Percentiles rank a stretch among this genome's conserved stretches.
Evolutionary conservation across 2,329 filamentous ascomycete species (phyloP).

Genomic region (Stromatinia cepivora): DNA sequence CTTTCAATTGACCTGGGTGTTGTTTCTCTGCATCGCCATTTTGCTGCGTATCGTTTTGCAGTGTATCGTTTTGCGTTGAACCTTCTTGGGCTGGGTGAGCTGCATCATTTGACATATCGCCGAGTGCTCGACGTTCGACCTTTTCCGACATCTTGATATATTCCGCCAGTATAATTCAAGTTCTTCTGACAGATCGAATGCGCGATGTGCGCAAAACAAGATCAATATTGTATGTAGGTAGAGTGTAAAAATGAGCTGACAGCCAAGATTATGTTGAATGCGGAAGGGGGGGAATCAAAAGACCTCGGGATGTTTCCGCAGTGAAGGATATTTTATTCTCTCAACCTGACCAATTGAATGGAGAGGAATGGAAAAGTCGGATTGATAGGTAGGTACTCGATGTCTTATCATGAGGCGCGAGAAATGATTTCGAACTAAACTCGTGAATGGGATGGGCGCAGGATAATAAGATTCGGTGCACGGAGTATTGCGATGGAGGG

Average conservation of each 20-base stretch:
- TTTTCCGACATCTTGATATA: constrained; percentile 15
- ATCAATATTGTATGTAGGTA: neutral
- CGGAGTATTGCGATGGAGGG: neutral
- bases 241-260: neutral
- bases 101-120: constrained; percentile 7
- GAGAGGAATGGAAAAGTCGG: neutral
- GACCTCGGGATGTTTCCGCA: too few relatives aligned
- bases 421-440: constrained; percentile 3
- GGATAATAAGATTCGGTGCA: neutral
- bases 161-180: neutral
- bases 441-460: neutral
- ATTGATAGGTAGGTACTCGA: neutral
- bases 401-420: neutral
- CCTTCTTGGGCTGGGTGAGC: neutral
- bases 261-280: neutral
- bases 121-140: constrained; percentile 7
- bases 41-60: neutral
- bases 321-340: neutral
- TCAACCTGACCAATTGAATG: neutral
- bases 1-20: constrained; percentile 9
- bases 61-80: neutral
- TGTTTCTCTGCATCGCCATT: constrained; percentile 18
- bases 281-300: neutral
- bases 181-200: neutral
- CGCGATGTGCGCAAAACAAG: neutral